Base-by-base conservation (phyloP, 345 rosid genomes). In the Eucalyptus brandiana region DNA sequence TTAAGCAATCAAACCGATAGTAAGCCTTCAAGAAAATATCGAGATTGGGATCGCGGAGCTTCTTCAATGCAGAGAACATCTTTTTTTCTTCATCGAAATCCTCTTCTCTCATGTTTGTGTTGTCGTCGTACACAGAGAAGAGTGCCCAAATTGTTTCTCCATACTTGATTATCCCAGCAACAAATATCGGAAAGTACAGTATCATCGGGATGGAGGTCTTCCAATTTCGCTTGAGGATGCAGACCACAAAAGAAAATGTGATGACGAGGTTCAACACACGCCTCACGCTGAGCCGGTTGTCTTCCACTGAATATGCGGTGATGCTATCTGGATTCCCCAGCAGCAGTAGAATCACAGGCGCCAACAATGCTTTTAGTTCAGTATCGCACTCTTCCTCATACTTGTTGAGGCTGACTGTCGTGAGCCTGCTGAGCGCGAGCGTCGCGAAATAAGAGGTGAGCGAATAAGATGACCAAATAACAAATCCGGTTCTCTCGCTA, bases 291-390 rank as follows among this genome's bases (percentile, higher is more conserved):
- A 91, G 51, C 80, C 89, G 50, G 50, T 89, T 91, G 65, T 91
- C 92, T 45, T 91, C 92, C 15, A 89, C 86, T 8, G 92, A 83
- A 21, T 89, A 91, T 19, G 92, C 91, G 9, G 92, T 88, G n/a
- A 91, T 89, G 83, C 86, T 88, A 60, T 91, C 92, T 6, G 92
- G 91, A 48, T 86, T 86, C 44, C 89, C 91, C 16, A 89, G 89
- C 62, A 54, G 91, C 45, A 89, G 45, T 24, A 91, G 88, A 60
- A 91, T 87, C 19, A 91, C 21, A 2, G 91, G 92, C 19, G 90
- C 92, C 89, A 89, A 60, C 81, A 89, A n/a, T 16, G 87, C 90
- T 58, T 86, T 83, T 50, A 88, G 56, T 51, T 88, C 80, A n/a
- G 80, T 45, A 45, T 88, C 87, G 12, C 23, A 88, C 21, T 88